Base-by-base conservation (phyloP, 2,329 filamentous ascomycete species). In the Neurospora sp. region DNA sequence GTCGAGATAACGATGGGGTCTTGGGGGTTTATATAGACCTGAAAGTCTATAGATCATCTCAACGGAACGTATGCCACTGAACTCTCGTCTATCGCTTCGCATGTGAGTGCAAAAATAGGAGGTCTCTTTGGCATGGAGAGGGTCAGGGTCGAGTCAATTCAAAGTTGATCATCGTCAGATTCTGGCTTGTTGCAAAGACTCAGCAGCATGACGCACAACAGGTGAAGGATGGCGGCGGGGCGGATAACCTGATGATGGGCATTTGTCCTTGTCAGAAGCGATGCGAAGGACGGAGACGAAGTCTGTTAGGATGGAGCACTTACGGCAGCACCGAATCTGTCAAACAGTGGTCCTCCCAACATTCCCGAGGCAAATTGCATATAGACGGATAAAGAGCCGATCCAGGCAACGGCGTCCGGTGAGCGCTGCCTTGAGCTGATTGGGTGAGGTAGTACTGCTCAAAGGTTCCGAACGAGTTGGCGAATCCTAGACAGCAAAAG, bases 381-480 rank as follows among this genome's bases (percentile, higher is more conserved):
- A 28, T 81, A 83, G 1, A 75, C 73, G 3, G 73, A 71, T 0
- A 82, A 62, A 0, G 81, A 83, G 0, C 81, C 81, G 38, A 84
- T 83, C 82, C 82, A 84, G 4, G 82, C 76, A 28, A 84, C 75
- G 3, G 78, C 73, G 66, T 80, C 77, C 0, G 78, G 71, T 1
- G 78, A 75, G 1, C 77, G 68, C 28, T 75, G 72, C 1, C 1
- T 17, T 43, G 2, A 84, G 78, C 62, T 79, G 76, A 36, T 82
- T 82, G 78, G 0, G 73, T 70, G 67, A 80, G 73, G 75, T 84
- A 84, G 74, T 82, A 84, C 1, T 81, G 79, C 69, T 81, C 79
- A 68, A 84, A 83, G 4, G 81, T 71, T 42, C 84, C 83, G 62
- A 82, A 84, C 0, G 80, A 81, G 73, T 84, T 84, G 67, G 78